These are phyloP conservation scores for Tulasnella sp. DNA, from an alignment of 768 basidiomycete genomes.

Conservation along the genomic window DNA sequence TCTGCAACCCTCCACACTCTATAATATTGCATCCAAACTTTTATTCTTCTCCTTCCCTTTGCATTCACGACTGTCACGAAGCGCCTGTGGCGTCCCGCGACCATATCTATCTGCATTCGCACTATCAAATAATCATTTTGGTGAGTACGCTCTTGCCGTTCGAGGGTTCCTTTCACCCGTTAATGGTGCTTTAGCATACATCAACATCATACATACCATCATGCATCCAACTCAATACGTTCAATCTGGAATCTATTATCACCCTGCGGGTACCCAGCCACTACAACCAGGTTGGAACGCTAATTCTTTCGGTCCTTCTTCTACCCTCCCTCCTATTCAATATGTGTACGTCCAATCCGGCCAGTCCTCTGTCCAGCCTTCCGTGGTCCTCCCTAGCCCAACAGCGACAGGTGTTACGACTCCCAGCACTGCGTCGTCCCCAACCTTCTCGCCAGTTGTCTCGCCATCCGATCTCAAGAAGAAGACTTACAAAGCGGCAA, in stretches of 20 bases:
- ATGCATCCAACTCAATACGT: too few species aligned
- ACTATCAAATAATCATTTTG: not conserved
- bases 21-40: not conserved
- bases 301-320: too few species aligned
- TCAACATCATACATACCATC: not conserved
- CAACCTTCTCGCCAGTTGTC: not conserved
- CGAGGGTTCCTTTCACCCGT: not conserved
- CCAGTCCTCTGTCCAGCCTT: not conserved
- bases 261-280: too few species aligned
- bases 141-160: not conserved
- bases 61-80: not conserved
- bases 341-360: too few species aligned
- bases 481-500: not conserved
- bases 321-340: too few species aligned
- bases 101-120: not conserved
- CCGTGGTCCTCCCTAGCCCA: not conserved
- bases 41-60: not conserved
- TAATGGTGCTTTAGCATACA: not conserved
- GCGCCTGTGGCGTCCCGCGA: not conserved
- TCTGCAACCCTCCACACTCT: not conserved
- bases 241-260: too few species aligned
- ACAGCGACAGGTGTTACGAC: not conserved
- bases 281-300: too few species aligned
- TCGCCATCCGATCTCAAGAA: not conserved
- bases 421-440: not conserved